These are phyloP conservation scores for Flammula alnicola DNA, from an alignment of 1,284 basidiomycete genomes.

Conservation along the genomic window DNA sequence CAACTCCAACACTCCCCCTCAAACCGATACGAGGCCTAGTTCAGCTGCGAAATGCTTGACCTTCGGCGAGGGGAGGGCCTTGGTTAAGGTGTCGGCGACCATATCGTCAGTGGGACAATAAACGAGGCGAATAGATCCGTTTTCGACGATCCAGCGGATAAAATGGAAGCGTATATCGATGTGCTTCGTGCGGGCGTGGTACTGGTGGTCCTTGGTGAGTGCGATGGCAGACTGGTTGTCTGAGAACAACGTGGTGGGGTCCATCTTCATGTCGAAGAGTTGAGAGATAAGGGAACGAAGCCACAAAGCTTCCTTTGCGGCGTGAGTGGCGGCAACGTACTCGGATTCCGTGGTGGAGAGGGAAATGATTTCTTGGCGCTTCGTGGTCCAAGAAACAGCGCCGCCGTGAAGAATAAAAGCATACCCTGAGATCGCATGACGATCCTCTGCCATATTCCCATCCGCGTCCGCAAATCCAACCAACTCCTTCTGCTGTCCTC, in stretches of 20 bases:
- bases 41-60: too few relatives aligned
- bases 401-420: slow-evolving; percentile 36
- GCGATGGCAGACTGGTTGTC: slow-evolving; percentile 44
- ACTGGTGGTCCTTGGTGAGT: slow-evolving; percentile 36
- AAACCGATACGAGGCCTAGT: too few relatives aligned
- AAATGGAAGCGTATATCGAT: slow-evolving; percentile 46
- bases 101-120: too few relatives aligned
- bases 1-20: too few relatives aligned
- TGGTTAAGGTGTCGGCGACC: too few relatives aligned
- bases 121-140: neutral
- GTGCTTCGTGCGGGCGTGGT: slow-evolving; percentile 47
- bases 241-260: slow-evolving; percentile 28
- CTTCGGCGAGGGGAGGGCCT: too few relatives aligned
- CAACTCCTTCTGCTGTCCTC: slow-evolving; percentile 11
- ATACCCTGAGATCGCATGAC: slow-evolving; percentile 35
- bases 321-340: slow-evolving; percentile 28
- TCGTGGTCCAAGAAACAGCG: slow-evolving; percentile 40
- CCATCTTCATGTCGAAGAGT: slow-evolving; percentile 16
- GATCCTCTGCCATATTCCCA: slow-evolving; percentile 26
- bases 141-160: slow-evolving; percentile 31
- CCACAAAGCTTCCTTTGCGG: too few relatives aligned
- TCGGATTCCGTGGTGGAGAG: slow-evolving; percentile 34
- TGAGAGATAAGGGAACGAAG: slow-evolving; percentile 26
- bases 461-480: slow-evolving; percentile 33
- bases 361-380: slow-evolving; percentile 38